Conservation (phyloP, 805 yeast genomes). For the Suhomyces sp. region DNA sequence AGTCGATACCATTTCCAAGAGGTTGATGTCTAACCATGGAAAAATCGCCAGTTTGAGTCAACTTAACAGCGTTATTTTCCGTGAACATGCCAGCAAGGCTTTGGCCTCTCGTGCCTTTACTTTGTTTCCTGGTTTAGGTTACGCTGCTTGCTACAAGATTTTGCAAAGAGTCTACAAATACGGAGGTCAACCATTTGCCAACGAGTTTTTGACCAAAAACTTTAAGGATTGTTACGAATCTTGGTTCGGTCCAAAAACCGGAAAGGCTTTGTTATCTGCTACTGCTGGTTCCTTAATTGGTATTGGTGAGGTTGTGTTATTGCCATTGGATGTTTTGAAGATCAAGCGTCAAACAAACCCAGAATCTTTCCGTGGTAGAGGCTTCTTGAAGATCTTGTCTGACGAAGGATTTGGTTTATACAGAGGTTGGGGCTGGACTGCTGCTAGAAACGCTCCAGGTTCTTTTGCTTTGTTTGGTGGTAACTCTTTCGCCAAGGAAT, state of each 20-base stretch:
- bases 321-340: slow-evolving; percentile 94
- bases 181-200: slow-evolving; percentile 99
- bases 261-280: slow-evolving; percentile 95
- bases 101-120: slow-evolving; percentile 71
- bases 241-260: slow-evolving; percentile 87
- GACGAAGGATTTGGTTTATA: slow-evolving; percentile 95
- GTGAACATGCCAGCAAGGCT: slow-evolving; percentile 71
- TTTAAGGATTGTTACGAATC: slow-evolving; percentile 68
- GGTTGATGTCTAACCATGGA: slow-evolving; percentile 82
- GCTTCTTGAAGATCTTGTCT: slow-evolving; percentile 75
- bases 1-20: slow-evolving; percentile 95
- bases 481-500: slow-evolving; percentile 97
- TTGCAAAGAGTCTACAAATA: slow-evolving; percentile 97
- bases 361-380: slow-evolving; percentile 98
- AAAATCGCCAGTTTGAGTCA: slow-evolving; percentile 60
- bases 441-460: slow-evolving; percentile 99
- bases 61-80: slow-evolving; percentile 84
- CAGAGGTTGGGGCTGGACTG: slow-evolving; percentile 99
- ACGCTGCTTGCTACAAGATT: slow-evolving; percentile 95
- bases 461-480: slow-evolving; percentile 98
- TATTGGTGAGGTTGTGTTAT: slow-evolving; percentile 92
- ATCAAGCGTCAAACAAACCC: slow-evolving; percentile 99
- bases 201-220: slow-evolving; percentile 80
- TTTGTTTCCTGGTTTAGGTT: slow-evolving; percentile 95
- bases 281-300: slow-evolving; percentile 97